Evolutionary conservation across 2,329 filamentous ascomycete genomes (phyloP).

Genomic region (Magnaporthiopsis rhizophila): DNA sequence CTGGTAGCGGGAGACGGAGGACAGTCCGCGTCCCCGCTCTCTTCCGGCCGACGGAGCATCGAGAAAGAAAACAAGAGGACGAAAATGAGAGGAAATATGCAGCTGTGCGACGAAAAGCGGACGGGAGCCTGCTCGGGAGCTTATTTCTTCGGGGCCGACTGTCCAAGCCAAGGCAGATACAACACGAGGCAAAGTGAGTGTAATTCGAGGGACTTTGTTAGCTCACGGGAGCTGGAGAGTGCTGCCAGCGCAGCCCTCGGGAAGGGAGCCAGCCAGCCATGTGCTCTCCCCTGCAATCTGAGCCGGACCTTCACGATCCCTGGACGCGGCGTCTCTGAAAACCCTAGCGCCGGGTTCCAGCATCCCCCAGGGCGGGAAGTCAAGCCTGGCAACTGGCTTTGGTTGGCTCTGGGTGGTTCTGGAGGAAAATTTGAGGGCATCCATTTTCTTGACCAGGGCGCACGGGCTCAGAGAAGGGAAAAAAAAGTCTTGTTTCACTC

Average conservation of each 20-base stretch:
- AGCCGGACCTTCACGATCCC: background rate
- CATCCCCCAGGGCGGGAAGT: background rate
- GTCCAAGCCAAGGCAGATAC: background rate
- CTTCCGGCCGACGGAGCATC: background rate
- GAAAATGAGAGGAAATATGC: background rate
- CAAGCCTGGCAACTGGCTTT: background rate
- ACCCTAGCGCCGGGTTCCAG: background rate
- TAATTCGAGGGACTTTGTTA: too few relatives aligned
- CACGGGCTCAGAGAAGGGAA: background rate
- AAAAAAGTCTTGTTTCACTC: too few relatives aligned
- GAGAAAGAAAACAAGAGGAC: background rate
- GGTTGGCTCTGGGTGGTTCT: background rate
- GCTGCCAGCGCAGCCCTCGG: too few relatives aligned
- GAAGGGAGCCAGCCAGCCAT: background rate
- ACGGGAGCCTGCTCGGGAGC: background rate
- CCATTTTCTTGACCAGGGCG: background rate
- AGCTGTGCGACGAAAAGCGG: background rate
- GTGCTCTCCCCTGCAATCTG: background rate
- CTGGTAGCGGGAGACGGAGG: background rate
- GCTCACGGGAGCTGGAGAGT: too few relatives aligned
- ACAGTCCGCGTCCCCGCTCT: too few relatives aligned
- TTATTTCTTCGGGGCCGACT: background rate
- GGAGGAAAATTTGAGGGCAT: background rate
- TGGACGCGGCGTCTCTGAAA: background rate
- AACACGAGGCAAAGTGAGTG: background rate